Evolutionary conservation across 139 green algal genomes (phyloP).

Genomic region (Coelastrella sp.): DNA sequence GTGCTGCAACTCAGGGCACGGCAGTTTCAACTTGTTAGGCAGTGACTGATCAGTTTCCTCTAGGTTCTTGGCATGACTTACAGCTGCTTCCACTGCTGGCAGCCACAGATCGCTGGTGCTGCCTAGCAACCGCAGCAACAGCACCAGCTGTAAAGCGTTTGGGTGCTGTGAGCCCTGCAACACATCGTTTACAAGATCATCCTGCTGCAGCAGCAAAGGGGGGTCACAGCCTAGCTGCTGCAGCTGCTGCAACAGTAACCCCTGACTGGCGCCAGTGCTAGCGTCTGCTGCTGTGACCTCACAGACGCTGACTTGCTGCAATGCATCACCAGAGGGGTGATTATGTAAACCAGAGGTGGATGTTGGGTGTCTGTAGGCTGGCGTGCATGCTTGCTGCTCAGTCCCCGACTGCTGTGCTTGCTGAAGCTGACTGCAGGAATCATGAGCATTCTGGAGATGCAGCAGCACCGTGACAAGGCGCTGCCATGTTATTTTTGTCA

Average conservation of each 20-base stretch:
- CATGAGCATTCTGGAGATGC: slow-evolving; percentile 15
- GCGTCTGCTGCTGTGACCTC: background rate
- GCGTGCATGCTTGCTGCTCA: too few species aligned
- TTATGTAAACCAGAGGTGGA: too few species aligned
- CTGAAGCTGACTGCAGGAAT: background rate
- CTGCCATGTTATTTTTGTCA: background rate
- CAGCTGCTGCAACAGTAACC: background rate
- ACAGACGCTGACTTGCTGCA: too few species aligned
- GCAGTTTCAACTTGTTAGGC: too few species aligned
- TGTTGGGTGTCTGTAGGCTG: too few species aligned
- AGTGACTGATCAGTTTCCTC: background rate
- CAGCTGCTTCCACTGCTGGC: slow-evolving; percentile 14
- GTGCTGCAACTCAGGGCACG: slow-evolving; percentile 5
- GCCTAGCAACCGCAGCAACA: slow-evolving; percentile 23
- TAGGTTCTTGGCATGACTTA: background rate
- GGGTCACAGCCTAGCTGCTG: slow-evolving; percentile 33
- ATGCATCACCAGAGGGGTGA: too few species aligned
- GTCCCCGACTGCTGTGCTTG: too few species aligned
- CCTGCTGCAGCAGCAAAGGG: slow-evolving; percentile 1
- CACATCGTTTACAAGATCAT: background rate
- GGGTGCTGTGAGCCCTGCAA: background rate
- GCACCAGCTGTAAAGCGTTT: background rate
- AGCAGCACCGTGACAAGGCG: background rate
- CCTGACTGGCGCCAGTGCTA: background rate
- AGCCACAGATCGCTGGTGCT: background rate